Base-by-base conservation (phyloP, 257 asterid genomes). In the Jacaranda copaia region DNA sequence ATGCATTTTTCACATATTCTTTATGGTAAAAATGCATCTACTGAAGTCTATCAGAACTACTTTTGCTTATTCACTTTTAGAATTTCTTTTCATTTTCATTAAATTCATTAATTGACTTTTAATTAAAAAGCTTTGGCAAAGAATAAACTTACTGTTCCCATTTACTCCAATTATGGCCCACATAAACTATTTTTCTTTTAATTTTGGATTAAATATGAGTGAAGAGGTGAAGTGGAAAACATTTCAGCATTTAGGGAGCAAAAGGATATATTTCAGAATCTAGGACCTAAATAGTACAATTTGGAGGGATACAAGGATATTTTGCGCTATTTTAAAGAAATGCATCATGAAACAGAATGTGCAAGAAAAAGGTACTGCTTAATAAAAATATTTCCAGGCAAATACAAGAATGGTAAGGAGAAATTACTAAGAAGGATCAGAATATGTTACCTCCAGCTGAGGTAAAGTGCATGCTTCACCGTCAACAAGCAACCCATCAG, bases 381-480 rank as follows among this genome's bases (percentile, higher is more conserved):
- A 53, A 14, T 68, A 16, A 19, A 13, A 5, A 18, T 16, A 55
- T 46, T 14, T 51, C 46, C 60, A 6, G 51, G 57, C 39, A 70
- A 19, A 25, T 64, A 39, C 4, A 6, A 39, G 12, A 53, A 38
- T 8, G 43, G 52, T 42, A 61, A 69, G 18, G 12, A 11, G 35
- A 38, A 9, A 38, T 66, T 25, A 16, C 49, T 12, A 32, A 39
- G 52, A 25, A 55, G 74, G 68, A 66, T 32, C 49, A 56, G 19
- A 59, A 79, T 58, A 75, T 49, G 45, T 66, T 87, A 93, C 98
- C 94, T 93, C 97, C 69, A 93, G 88, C 80, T 93, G 98, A 5
- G 96, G 93, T 74, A 93, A 84, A 77, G 91, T 89, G 91, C 93
- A 93, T 66, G 96, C 90, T 91, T 89, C 98, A 38, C 94, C 98